Conservation (phyloP, 139 green algal species). For the Monoraphidium neglectum region DNA sequence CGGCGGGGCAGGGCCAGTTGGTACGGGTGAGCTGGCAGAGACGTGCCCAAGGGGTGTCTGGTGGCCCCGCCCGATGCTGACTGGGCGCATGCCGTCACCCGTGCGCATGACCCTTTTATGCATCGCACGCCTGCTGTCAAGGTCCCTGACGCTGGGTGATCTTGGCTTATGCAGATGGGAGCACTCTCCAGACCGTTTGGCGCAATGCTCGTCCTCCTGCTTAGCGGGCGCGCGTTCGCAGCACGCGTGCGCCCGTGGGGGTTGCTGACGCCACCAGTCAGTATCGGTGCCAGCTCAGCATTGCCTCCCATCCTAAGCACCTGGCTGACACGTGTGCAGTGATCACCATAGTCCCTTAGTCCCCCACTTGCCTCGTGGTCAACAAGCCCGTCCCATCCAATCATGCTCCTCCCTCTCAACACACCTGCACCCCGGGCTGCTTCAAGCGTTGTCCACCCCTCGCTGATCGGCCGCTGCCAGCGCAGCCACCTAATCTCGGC, state of each 20-base stretch:
- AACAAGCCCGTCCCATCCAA: too few relatives aligned
- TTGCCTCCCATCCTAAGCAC: too few relatives aligned
- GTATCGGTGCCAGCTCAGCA: too few relatives aligned
- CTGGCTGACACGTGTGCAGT: too few relatives aligned
- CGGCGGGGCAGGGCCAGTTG: conserved; percentile 13
- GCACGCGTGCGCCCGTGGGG: too few relatives aligned
- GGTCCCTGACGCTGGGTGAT: neutral
- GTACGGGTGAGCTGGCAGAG: neutral
- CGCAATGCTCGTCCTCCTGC: too few relatives aligned
- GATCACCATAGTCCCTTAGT: too few relatives aligned
- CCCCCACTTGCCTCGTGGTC: too few relatives aligned
- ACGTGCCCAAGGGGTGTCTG: neutral
- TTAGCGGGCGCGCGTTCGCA: too few relatives aligned
- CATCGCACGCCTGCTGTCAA: neutral
- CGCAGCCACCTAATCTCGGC: neutral
- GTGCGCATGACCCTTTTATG: neutral
- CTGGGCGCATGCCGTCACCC: neutral
- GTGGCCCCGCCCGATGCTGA: neutral
- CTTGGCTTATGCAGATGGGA: neutral
- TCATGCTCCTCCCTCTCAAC: neutral
- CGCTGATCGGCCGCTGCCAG: neutral
- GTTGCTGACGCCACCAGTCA: too few relatives aligned
- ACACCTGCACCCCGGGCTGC: neutral
- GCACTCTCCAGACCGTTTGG: too few relatives aligned
- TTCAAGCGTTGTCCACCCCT: neutral